These are phyloP conservation scores for Saksenaea oblongispora DNA, from an alignment of 371 early-diverging fungal genomes.

Conservation along the genomic window DNA sequence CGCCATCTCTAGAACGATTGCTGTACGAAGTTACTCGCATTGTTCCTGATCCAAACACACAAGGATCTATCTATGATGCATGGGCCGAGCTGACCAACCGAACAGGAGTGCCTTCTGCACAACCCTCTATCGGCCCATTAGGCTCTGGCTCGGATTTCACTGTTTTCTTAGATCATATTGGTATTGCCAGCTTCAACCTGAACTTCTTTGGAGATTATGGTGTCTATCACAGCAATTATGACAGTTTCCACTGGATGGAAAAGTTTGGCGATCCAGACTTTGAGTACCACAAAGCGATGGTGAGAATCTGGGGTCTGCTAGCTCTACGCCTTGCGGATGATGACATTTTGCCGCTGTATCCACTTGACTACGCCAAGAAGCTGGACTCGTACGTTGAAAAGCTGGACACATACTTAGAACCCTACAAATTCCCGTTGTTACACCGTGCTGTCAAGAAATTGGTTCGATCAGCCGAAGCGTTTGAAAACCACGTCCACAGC, in stretches of 20 bases:
- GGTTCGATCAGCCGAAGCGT: conserved; percentile 2
- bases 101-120: conserved; percentile 3
- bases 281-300: conserved; percentile 56
- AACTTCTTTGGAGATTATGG: conserved; percentile 52
- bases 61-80: conserved; percentile 17
- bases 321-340: conserved; percentile 45
- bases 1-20: conserved; percentile 44
- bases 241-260: conserved; percentile 64
- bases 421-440: conserved; percentile 9
- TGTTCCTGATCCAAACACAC: conserved; percentile 37
- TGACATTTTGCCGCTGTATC: conserved; percentile 38
- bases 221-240: conserved; percentile 61
- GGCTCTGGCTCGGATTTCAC: conserved; percentile 59
- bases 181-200: conserved; percentile 57
- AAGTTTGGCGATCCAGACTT: conserved; percentile 66
- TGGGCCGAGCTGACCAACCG: conserved; percentile 17
- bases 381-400: conserved; percentile 18
- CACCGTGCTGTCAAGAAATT: conserved; percentile 14
- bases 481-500: conserved; percentile 10
- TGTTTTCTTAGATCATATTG: conserved; percentile 62
- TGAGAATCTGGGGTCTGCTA: conserved; percentile 44
- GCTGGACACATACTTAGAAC: conserved; percentile 14
- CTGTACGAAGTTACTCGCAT: conserved; percentile 45
- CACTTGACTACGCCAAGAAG: conserved; percentile 38
- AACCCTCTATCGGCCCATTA: conserved; percentile 28